Base-by-base conservation (phyloP, 306 rosid species). In the Pterocarpus santalinus region DNA sequence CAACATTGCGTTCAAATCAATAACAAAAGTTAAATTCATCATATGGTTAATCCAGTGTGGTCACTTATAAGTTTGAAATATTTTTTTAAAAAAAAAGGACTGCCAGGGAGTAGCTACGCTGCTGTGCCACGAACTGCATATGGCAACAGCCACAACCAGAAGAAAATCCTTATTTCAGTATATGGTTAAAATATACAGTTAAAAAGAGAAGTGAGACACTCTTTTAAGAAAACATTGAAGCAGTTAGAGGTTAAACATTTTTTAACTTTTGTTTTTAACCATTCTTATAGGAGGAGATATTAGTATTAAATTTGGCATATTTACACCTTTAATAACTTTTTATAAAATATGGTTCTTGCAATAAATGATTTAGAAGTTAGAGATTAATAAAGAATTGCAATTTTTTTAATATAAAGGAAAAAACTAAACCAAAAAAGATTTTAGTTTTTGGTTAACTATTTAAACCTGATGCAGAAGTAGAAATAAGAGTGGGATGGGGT, bases 381-480 rank as follows among this genome's bases (percentile, higher is more conserved):
- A 51, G 15, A 3, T 51, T 14, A n/a, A 51, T 4, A 13, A 14
- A 51, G 4, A 2, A 15, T 51, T 13, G 57, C 57, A 12, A 10
- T 9, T 9, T 47, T 47, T 47, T 47, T 13, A 47, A 47, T 47
- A 47, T 13, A 47, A 47, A 12, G 14, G 1, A 47, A 47, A 11
- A 38, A 38, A 47, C 1, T 10, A 12, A 47, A 47, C 8, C 2
- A 9, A 47, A 47, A 47, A 10, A 47, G 8, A 4, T 9, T 13
- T 10, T 47, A 13, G 14, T 13, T 47, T 47, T 47, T 0, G 4
- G 53, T 58, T 17, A 16, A 62, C 69, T 16, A 22, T 17, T 46
- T 10, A 36, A 38, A 13, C 82, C 67, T 55, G 33, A 39, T 30
- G 35, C 67, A 67, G 55, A 53, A 53, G 35, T 57, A 67, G 55